phyloP scores from a whole-genome alignment of 352 stramenopile species.

The Thalassiosira livingstoniorum region DNA sequence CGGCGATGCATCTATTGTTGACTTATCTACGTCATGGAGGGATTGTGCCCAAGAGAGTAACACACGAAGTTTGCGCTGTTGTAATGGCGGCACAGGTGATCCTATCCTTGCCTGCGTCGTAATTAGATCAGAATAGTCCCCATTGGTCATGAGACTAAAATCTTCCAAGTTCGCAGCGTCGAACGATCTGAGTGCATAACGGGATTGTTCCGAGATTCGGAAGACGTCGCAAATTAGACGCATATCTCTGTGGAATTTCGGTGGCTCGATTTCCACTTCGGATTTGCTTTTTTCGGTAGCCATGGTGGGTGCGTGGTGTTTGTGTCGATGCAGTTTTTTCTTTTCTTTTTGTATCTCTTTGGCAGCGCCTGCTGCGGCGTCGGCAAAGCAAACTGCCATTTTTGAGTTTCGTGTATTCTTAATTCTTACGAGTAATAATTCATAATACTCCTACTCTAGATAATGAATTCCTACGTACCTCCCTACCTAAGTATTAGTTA shows the following conservation, averaged over 20 bases:
- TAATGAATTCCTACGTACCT: no score
- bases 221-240: slow-evolving; percentile 47
- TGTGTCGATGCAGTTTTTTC: neutral
- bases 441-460: no score
- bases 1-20: neutral
- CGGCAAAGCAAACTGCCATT: no score
- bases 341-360: neutral
- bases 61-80: slow-evolving; percentile 48
- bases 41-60: slow-evolving; percentile 39
- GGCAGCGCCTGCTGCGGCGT: neutral
- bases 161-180: slow-evolving; percentile 44
- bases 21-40: slow-evolving; percentile 10
- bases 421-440: no score
- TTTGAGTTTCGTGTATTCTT: no score
- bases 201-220: slow-evolving; percentile 42
- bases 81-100: slow-evolving; percentile 33
- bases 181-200: slow-evolving; percentile 38
- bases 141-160: slow-evolving; percentile 49
- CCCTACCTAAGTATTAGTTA: no score
- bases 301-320: neutral
- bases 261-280: slow-evolving; percentile 18
- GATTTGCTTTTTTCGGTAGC: neutral
- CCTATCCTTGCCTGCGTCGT: slow-evolving; percentile 22
- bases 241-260: slow-evolving; percentile 39
- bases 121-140: slow-evolving; percentile 43